Evolutionary conservation across 2,329 filamentous ascomycete genomes (phyloP), one percentile per base, ranked within the genome.

Genomic region (Macrophomina tecta): DNA sequence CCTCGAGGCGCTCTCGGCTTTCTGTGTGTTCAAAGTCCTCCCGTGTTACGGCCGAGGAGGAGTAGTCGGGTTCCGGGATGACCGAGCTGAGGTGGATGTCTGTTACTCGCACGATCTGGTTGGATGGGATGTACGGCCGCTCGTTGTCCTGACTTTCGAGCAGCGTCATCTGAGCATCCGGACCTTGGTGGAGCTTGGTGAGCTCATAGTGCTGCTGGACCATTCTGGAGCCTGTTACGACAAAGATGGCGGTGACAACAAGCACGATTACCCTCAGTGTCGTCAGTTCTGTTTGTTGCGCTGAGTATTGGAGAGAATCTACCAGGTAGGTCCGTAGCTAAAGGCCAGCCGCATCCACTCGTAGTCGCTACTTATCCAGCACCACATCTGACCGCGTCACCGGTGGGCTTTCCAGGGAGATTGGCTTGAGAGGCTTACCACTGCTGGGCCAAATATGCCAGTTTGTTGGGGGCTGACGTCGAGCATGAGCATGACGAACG

Each of bases 311-410:
- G 48, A 14, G 14, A 5, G 7, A 32, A 53, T 71, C 68, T 69
- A 90, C 90, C 89, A 91, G 65, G 91, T 84, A 6, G 89, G 89
- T 0, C 82, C 89, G 73, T 95, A 96, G 74, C 94, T 94, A 30
- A 88, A 85, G 2, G 86, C 86, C 67, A 95, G 88, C 45, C 92
- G 89, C 76, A 91, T 87, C 67, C 89, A 85, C 66, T 92, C 89
- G 85, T 89, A 93, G 5, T 86, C 79, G 1, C 80, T 73, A 1
- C 84, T 81, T 23, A 95, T 83, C 92, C 92, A 95, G 75, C 92
- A 96, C 92, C 92, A 96, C 30, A 95, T 78, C 82, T 85, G 66
- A 51, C 9, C n/a, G 34, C 4, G 7, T 12, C 6, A 28, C 23
- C 16, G 23, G 14, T 12, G 7, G 30, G n/a, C 14, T 36, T n/a